These are phyloP conservation scores for Penicillium polonicum DNA, from an alignment of 2,329 filamentous ascomycete species.

Conservation along the genomic window DNA sequence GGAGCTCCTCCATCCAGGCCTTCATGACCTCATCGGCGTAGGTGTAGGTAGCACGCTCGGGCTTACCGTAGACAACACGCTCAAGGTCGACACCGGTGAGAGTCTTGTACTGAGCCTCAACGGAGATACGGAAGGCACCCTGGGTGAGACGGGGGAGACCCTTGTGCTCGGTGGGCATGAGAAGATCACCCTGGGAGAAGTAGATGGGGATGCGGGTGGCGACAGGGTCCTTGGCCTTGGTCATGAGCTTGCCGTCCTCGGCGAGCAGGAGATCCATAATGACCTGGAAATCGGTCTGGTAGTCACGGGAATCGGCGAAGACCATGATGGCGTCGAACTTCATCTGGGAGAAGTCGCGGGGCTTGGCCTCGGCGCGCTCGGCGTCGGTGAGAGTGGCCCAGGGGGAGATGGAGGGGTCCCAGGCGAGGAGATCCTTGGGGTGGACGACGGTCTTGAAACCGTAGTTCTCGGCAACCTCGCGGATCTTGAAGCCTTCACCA, in stretches of 20 bases:
- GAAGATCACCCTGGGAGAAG: constrained; percentile 65
- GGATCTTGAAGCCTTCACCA: constrained; percentile 72
- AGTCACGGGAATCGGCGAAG: constrained; percentile 72
- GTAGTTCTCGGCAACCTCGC: constrained; percentile 70
- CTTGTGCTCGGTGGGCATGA: constrained; percentile 66
- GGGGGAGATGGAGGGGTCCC: constrained; percentile 66
- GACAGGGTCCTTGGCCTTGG: constrained; percentile 64
- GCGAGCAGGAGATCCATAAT: constrained; percentile 70
- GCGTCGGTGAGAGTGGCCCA: constrained; percentile 67
- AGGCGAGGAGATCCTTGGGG: constrained; percentile 71
- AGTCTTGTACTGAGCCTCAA: constrained; percentile 65
- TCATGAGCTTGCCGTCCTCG: constrained; percentile 65
- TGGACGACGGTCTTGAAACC: constrained; percentile 72
- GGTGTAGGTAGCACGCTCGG: constrained; percentile 72
- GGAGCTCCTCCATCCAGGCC: constrained; percentile 73
- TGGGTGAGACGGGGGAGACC: constrained; percentile 66
- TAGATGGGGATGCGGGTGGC: constrained; percentile 70
- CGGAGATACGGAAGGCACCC: constrained; percentile 71
- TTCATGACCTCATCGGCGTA: constrained; percentile 72
- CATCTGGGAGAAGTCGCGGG: constrained; percentile 68
- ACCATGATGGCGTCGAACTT: constrained; percentile 74
- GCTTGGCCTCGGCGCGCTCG: constrained; percentile 65
- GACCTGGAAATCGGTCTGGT: constrained; percentile 73
- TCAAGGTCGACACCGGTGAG: constrained; percentile 69
- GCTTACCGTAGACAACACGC: constrained; percentile 75